A percentile compares a stretch with the other conserved stretches of the same genome.
phyloP scores from a whole-genome alignment of 1,284 basidiomycete genomes.

The Tilletia setariae region DNA sequence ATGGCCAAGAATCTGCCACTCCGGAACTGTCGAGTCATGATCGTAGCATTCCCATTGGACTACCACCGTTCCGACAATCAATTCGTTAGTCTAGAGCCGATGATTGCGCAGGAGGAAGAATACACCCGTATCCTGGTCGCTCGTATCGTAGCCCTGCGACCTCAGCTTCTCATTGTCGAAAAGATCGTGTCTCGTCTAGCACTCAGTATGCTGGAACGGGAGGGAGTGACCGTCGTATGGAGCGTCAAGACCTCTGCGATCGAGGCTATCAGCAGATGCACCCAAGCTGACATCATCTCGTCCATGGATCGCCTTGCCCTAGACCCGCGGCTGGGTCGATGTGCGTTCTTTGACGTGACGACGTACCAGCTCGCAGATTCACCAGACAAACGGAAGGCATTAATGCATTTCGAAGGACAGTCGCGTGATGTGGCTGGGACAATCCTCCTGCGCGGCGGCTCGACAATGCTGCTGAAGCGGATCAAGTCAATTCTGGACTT shows the following conservation, averaged over 20 bases:
- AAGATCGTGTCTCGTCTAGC: constrained; percentile 88
- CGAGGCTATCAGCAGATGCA: constrained; percentile 83
- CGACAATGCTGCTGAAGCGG: constrained; percentile 71
- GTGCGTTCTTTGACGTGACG: constrained; percentile 80
- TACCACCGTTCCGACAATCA: constrained; percentile 91
- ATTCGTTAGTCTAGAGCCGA: constrained; percentile 87
- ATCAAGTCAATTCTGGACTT: constrained; percentile 91
- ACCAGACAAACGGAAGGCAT: constrained; percentile 84
- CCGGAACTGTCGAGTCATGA: constrained; percentile 83
- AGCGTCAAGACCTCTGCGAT: constrained; percentile 85
- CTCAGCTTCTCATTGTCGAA: constrained; percentile 88
- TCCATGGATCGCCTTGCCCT: constrained; percentile 91
- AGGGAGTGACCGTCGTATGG: constrained; percentile 85
- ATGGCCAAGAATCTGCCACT: constrained; percentile 61
- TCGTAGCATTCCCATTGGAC: constrained; percentile 91
- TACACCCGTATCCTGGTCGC: constrained; percentile 84
- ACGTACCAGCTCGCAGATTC: constrained; percentile 91
- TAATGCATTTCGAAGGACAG: constrained; percentile 89
- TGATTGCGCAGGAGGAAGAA: constrained; percentile 90
- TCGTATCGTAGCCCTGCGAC: constrained; percentile 82
- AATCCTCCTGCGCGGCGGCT: constrained; percentile 84
- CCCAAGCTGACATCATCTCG: constrained; percentile 88
- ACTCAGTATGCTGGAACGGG: constrained; percentile 79
- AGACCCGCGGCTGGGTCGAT: constrained; percentile 86
- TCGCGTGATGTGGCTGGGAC: constrained; percentile 88